Evolutionary conservation across 31 red algal species (phyloP).

Genomic region (Asparagopsis taxiformis): DNA sequence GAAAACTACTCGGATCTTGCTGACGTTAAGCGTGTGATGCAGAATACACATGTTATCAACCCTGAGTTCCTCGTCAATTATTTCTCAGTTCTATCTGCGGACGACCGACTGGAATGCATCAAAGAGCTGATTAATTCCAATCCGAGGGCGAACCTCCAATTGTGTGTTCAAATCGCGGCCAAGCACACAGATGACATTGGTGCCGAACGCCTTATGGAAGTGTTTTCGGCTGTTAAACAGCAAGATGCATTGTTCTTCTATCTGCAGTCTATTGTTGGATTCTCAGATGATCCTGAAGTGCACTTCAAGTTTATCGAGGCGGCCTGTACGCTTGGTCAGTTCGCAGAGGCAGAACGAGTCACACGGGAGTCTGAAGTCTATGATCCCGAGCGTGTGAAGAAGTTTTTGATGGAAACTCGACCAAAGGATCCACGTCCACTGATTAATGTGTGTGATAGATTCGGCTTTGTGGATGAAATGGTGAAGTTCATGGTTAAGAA

Average conservation of each 20-base stretch:
- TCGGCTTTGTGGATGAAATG: conserved; percentile 97
- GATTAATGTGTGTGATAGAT: conserved; percentile 99
- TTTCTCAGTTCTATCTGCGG: conserved; percentile 87
- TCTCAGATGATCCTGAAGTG: conserved; percentile 89
- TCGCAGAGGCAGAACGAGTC: conserved; percentile 91
- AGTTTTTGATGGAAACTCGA: conserved; percentile 82
- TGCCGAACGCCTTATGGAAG: conserved; percentile 84
- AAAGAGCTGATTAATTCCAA: conserved; percentile 90
- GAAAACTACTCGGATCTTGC: conserved; percentile 89
- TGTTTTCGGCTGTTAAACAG: conserved; percentile 79
- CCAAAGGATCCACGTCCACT: conserved; percentile 95
- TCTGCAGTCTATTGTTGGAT: conserved; percentile 81
- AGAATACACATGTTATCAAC: conserved; percentile 93
- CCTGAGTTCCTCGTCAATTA: conserved; percentile 91
- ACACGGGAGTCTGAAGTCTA: conserved; percentile 90
- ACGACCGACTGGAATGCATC: conserved; percentile 85
- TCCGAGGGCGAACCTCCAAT: conserved; percentile 86
- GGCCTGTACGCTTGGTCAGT: conserved; percentile 83
- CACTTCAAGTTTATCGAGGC: conserved; percentile 98
- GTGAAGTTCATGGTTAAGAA: conserved; percentile 98
- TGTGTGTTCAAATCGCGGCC: conserved; percentile 85
- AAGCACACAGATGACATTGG: conserved; percentile 94
- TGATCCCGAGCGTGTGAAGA: conserved; percentile 95
- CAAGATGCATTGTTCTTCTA: conserved; percentile 94
- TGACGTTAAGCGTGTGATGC: conserved; percentile 97